A percentile compares a stretch with the other conserved stretches of the same genome.
Conservation (phyloP, 345 rosid genomes). For the Alliaria petiolata region DNA sequence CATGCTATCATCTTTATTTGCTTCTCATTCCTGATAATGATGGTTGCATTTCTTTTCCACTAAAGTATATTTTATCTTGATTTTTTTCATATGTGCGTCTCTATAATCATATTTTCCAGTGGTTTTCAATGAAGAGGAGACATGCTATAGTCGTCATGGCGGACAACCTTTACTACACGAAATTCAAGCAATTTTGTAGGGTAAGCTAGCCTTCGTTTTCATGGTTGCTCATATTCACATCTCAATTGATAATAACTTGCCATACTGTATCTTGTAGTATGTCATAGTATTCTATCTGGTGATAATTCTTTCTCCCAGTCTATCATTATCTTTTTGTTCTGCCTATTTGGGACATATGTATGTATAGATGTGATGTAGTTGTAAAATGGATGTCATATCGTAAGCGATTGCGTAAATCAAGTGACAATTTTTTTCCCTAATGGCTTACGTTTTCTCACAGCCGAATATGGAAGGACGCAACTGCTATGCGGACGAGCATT, state of each 20-base stretch:
- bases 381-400: neutral
- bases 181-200: conserved; percentile 59
- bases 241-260: neutral
- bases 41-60: neutral
- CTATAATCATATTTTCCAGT: conserved; percentile 36
- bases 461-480: conserved; percentile 65
- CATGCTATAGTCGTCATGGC: conserved; percentile 66
- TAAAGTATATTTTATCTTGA: neutral
- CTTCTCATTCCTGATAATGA: neutral
- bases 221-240: neutral
- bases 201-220: conserved; percentile 32
- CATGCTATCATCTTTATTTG: neutral
- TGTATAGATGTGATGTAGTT: neutral
- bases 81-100: neutral
- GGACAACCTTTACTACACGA: conserved; percentile 56
- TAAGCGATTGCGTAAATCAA: neutral
- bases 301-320: neutral
- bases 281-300: too few species aligned
- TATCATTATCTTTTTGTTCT: neutral
- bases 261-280: neutral
- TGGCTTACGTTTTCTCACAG: conserved; percentile 28
- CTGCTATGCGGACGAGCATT: conserved; percentile 71
- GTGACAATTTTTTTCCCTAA: neutral
- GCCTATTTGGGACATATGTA: neutral
- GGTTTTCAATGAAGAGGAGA: conserved; percentile 76